A percentile compares a stretch with the other conserved stretches of the same genome.
phyloP scores from a whole-genome alignment of 1,284 basidiomycete species.

The Apiotrichum domesticum region DNA sequence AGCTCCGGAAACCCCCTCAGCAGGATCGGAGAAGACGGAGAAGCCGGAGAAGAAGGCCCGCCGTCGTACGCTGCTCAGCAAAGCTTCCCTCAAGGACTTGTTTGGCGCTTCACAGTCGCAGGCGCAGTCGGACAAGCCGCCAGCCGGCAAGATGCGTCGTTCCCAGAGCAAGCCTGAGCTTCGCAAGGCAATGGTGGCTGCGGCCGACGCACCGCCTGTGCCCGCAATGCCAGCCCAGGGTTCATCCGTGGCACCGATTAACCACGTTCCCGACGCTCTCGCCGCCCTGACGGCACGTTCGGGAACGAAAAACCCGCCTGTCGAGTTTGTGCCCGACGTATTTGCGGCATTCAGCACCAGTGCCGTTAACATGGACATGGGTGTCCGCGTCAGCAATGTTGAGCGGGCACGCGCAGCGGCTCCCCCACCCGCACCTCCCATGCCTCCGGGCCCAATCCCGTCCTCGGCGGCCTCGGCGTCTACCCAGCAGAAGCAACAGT shows the following conservation, averaged over 20 bases:
- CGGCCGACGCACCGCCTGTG: neutral
- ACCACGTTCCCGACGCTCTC: constrained; percentile 15
- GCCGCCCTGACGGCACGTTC: constrained; percentile 14
- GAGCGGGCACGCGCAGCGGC: neutral
- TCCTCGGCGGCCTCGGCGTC: neutral
- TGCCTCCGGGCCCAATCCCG: neutral
- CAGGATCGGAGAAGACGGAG: neutral
- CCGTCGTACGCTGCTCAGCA: constrained; percentile 7
- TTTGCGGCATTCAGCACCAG: constrained; percentile 14
- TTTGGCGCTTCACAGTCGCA: constrained; percentile 4
- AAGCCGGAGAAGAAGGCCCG: constrained; percentile 1
- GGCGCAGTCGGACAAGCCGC: neutral
- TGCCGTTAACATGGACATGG: neutral
- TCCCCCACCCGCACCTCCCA: neutral
- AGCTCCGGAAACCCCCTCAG: neutral
- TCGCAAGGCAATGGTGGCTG: neutral
- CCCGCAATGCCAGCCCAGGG: neutral
- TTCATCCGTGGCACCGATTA: neutral
- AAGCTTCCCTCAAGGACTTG: constrained; percentile 10
- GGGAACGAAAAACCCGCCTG: neutral
- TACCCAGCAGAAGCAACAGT: neutral
- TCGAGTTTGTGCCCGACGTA: constrained; percentile 17
- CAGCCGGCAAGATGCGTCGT: constrained; percentile 8
- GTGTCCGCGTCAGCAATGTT: neutral
- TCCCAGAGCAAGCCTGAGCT: constrained; percentile 17